Conservation (phyloP, 2,329 filamentous ascomycete genomes). For the Cytospora chrysosperma region DNA sequence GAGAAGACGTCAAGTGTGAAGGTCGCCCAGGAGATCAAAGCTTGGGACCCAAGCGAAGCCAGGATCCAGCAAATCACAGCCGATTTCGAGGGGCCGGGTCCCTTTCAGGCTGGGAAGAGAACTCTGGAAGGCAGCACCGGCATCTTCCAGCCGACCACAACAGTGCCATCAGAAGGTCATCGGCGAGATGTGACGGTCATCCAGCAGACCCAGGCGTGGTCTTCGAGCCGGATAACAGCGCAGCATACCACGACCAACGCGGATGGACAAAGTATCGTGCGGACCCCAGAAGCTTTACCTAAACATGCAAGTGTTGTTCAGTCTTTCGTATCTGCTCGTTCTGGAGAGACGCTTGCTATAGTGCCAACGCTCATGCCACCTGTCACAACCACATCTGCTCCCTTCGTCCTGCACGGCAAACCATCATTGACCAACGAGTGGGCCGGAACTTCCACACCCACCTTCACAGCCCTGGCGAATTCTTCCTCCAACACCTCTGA, state of each 20-base stretch:
- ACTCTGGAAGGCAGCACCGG: background rate
- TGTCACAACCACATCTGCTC: too few relatives aligned
- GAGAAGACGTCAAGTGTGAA: background rate
- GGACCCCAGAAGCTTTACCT: background rate
- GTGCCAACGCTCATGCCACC: background rate
- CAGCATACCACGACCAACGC: background rate
- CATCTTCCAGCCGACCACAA: background rate
- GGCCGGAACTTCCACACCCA: background rate
- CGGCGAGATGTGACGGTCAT: background rate
- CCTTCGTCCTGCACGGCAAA: background rate
- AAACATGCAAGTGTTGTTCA: background rate
- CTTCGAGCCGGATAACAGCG: background rate
- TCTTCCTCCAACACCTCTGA: background rate
- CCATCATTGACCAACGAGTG: background rate
- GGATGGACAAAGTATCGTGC: background rate
- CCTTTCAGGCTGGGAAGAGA: background rate
- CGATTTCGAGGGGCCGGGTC: background rate
- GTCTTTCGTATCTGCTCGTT: background rate
- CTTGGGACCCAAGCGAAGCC: background rate
- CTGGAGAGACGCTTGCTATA: background rate
- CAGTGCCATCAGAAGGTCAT: background rate
- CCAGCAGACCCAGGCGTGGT: conserved; percentile 1
- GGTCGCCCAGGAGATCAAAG: background rate
- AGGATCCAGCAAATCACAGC: background rate
- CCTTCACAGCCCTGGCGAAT: background rate